Evolutionary conservation across 176 grass and related monocot genomes (phyloP), one percentile per base, ranked within the genome.

Genomic region (Oryza meridionalis): DNA sequence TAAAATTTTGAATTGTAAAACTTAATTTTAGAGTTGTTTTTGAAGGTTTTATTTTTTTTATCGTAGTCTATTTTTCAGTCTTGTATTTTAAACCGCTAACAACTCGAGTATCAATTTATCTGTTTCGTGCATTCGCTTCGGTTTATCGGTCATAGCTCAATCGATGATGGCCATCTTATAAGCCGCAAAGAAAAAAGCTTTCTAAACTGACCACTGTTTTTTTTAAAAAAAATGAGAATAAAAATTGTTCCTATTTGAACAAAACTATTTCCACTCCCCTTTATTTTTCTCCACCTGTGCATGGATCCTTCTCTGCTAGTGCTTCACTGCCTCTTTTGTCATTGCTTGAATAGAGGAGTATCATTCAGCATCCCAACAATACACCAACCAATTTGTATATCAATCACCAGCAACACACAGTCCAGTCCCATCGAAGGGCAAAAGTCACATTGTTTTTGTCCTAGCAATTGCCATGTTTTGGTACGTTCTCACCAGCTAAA

Each of bases 311-410:
- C 33, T 45, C 42, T 27, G 21, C 49, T 51, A 8, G 49, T 51
- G 50, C 14, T 53, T 16, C 29, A 31, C 29, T 31, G 29, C 29
- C 29, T 2, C 50, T 13, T 64, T 72, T 80, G 68, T 80, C 77
- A 2, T 73, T 51, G 68, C 59, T 27, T 0, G 77, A 43, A 12
- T 55, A 29, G 25, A 42, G 8, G n/a, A 80, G n/a, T 33, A 29
- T 35, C 35, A n/a, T 37, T 75, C 32, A 55, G 15, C 21, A 25
- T 8, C 7, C 11, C 5, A 79, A 17, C 19, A 37, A 58, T 40
- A 71, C 66, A 71, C 65, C 75, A 11, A 17, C 66, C 7, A 9
- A 7, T 11, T 75, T 81, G 70, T 67, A 81, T 43, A 81, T 43
- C 3, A 16, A 4, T 10, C 75, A 11, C 46, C 35, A 37, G 75